Evolutionary conservation across 225 moss, liverwort and hornwort genomes (phyloP), one percentile per base, ranked within the genome.

Genomic region (Physcomitrellopsis africana): DNA sequence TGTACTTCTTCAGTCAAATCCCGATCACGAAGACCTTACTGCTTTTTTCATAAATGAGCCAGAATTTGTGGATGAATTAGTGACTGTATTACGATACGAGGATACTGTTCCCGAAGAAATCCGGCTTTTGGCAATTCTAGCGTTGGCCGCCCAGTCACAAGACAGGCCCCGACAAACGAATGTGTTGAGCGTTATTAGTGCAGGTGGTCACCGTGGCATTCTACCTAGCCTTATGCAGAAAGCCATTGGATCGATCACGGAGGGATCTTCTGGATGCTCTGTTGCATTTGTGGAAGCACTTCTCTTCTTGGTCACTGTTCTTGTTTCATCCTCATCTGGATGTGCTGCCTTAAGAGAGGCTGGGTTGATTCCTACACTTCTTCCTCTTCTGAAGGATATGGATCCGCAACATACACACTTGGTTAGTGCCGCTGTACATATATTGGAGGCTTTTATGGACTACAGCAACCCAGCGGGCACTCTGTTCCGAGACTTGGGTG

Each of bases 391-490:
- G 61, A 99, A 99, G 79, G 97, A 99, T 70, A 79, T 93, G 81
- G 78, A 99, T 76, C 78, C 93, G 12, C 87, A 84, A 56, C 97
- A 99, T 48, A 90, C 81, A 60, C 94, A 95, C 76, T 79, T 99
- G 78, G 97, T 99, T 41, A 99, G 91, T 74, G 87, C 97, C 60
- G 93, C 94, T 69, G 95, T 99, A 68, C 94, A 95, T 75, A 95
- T 99, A 85, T 79, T 95, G 80, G 95, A 95, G 87, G 97, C 93
- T 57, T 99, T 99, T 73, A 99, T 99, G 97, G 97, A 99, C 75
- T 99, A 92, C 72, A 95, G 97, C 85, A 99, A 99, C 76, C 93
- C 93, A 65, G 97, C 97, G 55, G 94, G 97, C 44, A 94, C 95
- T 71, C 76, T 93, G 48, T 99, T 99, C 60, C 90, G 97, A 69